Evolutionary conservation across 2,329 filamentous ascomycete species (phyloP), one percentile per base, ranked within the genome.

Genomic region (Colletotrichum sp.): DNA sequence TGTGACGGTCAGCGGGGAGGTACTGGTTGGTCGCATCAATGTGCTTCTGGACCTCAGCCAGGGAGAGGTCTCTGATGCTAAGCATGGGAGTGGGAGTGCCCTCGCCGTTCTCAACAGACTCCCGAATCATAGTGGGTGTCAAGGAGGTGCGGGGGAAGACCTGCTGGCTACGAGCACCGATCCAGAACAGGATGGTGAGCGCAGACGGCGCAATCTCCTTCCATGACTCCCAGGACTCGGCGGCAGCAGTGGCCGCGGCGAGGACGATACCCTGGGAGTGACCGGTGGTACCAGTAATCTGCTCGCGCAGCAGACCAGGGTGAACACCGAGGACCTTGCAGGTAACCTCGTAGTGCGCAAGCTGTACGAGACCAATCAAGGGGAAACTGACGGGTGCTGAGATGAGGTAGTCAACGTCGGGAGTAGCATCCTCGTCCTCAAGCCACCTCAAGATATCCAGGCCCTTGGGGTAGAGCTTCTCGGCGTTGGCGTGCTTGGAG

Each of bases 1-100:
- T 98, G 83, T 98, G 97, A 74, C 96, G 93, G 81, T 98, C 96
- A 78, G 94, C 88, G 0, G 97, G 97, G 73, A 99, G 91, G 87
- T 99, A 98, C 84, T 98, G 93, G 86, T 99, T 99, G 79, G 97
- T 99, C 16, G 94, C 94, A 86, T 98, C 94, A 80, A 99, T 98
- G 86, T 98, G 96, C 85, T 96, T 96, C 86, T 99, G 96, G 15
- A 99, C 95, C 79, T 98, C 94, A 59, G 93, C 91, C 81, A 94
- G 92, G 1, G 96, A 94, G 32, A 99, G 91, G 82, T 99, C 97
- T 66, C 97, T 95, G 79, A 99, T 98, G 82, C 97, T 98, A 79
- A 99, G 88, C 97, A 99, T 99, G 57, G 97, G 98, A 2, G 97
- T 98, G 2, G 98, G 97, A 8, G 91, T 91, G n/a, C 98, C 98